Evolutionary conservation across 345 rosid species (phyloP).

Genomic region (Ceriops tagal): DNA sequence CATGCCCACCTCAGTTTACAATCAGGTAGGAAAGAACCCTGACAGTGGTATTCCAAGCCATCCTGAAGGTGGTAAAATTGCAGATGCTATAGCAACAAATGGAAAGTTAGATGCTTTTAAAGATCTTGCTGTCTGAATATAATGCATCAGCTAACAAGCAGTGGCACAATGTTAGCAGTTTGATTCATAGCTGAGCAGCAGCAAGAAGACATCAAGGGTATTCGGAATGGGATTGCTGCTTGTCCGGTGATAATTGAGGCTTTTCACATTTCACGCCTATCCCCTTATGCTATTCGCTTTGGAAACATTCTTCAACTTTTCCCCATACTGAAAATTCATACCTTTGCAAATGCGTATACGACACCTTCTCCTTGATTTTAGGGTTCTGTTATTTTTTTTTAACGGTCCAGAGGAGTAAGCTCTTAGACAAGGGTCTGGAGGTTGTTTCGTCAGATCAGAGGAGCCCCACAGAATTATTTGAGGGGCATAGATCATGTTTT

Average conservation of each 20-base stretch:
- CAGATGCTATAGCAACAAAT: constrained; percentile 49
- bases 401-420: constrained; percentile 25
- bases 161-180: constrained; percentile 11
- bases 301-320: constrained; percentile 10
- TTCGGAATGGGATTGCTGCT: constrained; percentile 12
- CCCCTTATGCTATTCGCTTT: neutral
- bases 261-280: neutral
- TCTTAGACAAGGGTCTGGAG: constrained; percentile 21
- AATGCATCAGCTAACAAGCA: constrained; percentile 12
- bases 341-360: constrained; percentile 56
- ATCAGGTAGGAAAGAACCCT: constrained; percentile 33
- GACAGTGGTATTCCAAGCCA: constrained; percentile 52
- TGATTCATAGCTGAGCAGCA: constrained; percentile 14
- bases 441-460: constrained; percentile 6
- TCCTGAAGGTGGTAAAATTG: constrained; percentile 34
- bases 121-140: constrained; percentile 18
- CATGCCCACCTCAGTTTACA: constrained; percentile 42
- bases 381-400: constrained; percentile 25
- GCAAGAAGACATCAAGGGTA: neutral
- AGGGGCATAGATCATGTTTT: constrained; percentile 16
- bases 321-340: constrained; percentile 31
- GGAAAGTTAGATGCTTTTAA: constrained; percentile 62
- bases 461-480: constrained; percentile 20
- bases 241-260: constrained; percentile 1
- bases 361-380: constrained; percentile 13